phyloP scores from a whole-genome alignment of 495 filamentous ascomycete genomes.

The Aspergillus panamensis region DNA sequence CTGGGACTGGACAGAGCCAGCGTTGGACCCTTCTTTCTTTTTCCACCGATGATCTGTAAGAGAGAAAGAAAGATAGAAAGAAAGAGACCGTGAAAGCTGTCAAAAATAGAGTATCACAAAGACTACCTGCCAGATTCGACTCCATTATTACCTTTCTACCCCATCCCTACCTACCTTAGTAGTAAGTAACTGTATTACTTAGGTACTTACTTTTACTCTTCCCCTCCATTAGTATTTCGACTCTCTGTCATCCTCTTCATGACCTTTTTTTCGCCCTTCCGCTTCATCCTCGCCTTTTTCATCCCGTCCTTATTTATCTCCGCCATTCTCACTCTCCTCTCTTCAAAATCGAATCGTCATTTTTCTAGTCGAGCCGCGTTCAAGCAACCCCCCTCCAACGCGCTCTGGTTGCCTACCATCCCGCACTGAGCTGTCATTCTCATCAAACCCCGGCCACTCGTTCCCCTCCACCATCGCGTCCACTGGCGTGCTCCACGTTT shows the following conservation, averaged over 20 bases:
- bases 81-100: background rate
- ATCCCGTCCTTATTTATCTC: background rate
- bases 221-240: conserved; percentile 1
- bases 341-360: background rate
- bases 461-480: conserved; percentile 17
- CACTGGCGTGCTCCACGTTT: conserved; percentile 28
- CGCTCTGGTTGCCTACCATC: conserved; percentile 14
- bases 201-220: conserved; percentile 8
- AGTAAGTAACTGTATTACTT: no score
- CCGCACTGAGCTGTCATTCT: conserved; percentile 25
- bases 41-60: conserved; percentile 1
- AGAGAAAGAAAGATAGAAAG: no score
- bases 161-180: no score
- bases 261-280: conserved; percentile 1
- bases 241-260: conserved; percentile 1
- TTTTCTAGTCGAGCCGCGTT: background rate
- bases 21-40: background rate
- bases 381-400: conserved; percentile 1
- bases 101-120: conserved; percentile 11
- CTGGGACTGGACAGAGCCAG: conserved; percentile 11
- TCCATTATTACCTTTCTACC: no score
- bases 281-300: background rate
- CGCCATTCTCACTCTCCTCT: background rate
- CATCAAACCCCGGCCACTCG: conserved; percentile 22
- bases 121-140: background rate